These are phyloP conservation scores for Ophidiomyces ophidiicola DNA, from an alignment of 2,329 filamentous ascomycete genomes.

Conservation along the genomic window DNA sequence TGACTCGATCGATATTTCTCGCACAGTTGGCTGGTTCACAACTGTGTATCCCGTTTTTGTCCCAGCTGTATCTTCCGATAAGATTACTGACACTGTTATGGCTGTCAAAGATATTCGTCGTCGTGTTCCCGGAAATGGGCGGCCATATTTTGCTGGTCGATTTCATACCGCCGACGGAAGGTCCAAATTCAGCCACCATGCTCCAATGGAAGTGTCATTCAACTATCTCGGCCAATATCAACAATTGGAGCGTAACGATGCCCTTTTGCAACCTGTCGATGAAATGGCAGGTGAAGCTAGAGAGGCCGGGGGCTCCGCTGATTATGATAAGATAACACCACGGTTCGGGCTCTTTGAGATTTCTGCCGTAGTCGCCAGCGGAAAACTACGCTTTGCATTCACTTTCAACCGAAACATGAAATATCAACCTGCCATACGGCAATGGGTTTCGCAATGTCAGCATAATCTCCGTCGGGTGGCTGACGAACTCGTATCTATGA, in stretches of 20 bases:
- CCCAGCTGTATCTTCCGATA: slow-evolving; percentile 13
- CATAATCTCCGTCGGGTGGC: slow-evolving; percentile 24
- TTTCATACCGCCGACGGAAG: slow-evolving; percentile 21
- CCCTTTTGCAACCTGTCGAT: slow-evolving; percentile 33
- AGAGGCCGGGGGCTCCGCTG: slow-evolving; percentile 30
- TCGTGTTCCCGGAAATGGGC: slow-evolving; percentile 23
- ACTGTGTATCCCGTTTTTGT: slow-evolving; percentile 36
- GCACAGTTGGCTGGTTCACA: slow-evolving; percentile 42
- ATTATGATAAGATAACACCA: slow-evolving; percentile 34
- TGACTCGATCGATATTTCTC: slow-evolving; percentile 34
- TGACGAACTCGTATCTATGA: slow-evolving; percentile 19
- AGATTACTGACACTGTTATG: slow-evolving; percentile 25
- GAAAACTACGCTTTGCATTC: slow-evolving; percentile 38
- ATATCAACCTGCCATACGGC: slow-evolving; percentile 31
- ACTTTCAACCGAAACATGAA: slow-evolving; percentile 39
- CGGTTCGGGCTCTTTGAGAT: slow-evolving; percentile 42
- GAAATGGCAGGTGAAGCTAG: slow-evolving; percentile 30
- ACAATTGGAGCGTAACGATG: slow-evolving; percentile 36
- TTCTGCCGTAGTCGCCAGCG: slow-evolving; percentile 38
- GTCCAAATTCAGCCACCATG: slow-evolving; percentile 25
- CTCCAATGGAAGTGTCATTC: slow-evolving; percentile 33
- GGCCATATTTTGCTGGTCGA: slow-evolving; percentile 28
- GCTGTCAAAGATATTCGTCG: slow-evolving; percentile 31
- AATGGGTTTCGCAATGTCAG: slow-evolving; percentile 35
- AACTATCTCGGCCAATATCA: slow-evolving; percentile 30